Evolutionary conservation across 345 rosid species (phyloP), one percentile per base, ranked within the genome.

Genomic region (Raphanus raphanistrum): DNA sequence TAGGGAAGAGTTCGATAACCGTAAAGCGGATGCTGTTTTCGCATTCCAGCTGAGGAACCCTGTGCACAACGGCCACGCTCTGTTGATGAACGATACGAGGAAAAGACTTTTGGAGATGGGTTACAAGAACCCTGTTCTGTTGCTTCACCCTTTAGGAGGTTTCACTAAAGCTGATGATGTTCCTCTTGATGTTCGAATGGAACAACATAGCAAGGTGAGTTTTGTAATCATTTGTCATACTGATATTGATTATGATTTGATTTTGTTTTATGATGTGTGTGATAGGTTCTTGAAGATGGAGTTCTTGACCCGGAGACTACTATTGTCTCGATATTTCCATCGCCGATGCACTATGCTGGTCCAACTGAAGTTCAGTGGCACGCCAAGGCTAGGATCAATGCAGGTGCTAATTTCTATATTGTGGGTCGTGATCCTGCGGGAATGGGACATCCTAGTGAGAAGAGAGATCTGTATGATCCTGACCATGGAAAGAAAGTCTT

Each of bases 281-380:
- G 11, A 7, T 84, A 92, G 99, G 98, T 95, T 68, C 84, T 95
- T 4, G 94, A 91, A 80, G 99, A 92, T 68, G 94, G 97, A 66
- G 84, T 92, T 75, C 99, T 91, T 81, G 93, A 95, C 68, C 99
- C 94, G 3, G 81, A 88, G 74, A 95, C 96, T 64, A 95, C 99
- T 4, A 87, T 95, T 13, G 97, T 95, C 60, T 80, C 97, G 21
- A 92, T 92, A 72, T 95, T 95, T 76, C 98, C 98, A 2, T 95
- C 99, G 41, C 99, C 98, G 0, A 91, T 95, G 99, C 98, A 91
- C 80, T 95, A 95, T 80, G 98, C 98, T 9, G 98, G 99, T 82
- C 99, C 99, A 63, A 95, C 99, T 0, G 98, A 95, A 88, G 99
- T 92, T 41, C 98, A 95, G 57, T 92, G 98, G 98, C 99, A 95